Conservation (phyloP, 768 basidiomycete genomes). For the Coprinellus micaceus region DNA sequence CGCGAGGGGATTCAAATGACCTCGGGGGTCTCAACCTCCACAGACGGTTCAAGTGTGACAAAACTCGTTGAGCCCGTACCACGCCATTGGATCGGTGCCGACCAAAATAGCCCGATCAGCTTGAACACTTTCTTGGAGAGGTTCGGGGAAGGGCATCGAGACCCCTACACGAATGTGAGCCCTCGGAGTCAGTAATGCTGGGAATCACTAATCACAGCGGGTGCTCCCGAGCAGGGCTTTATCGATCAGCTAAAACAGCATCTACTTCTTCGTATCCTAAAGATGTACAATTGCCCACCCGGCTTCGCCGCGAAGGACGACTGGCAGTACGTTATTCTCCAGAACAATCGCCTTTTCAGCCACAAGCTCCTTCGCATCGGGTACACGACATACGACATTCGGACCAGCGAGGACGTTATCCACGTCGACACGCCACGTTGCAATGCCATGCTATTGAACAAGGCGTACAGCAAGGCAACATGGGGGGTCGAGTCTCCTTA, state of each 20-base stretch:
- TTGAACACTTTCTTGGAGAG: too few species aligned
- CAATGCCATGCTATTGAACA: neutral
- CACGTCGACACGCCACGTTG: neutral
- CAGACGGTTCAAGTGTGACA: neutral
- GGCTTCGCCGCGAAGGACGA: neutral
- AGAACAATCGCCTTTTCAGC: neutral
- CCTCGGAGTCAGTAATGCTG: neutral
- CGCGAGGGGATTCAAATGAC: conserved; percentile 20
- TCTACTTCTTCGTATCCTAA: neutral
- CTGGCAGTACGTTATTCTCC: neutral
- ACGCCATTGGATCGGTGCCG: neutral
- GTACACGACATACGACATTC: conserved; percentile 6
- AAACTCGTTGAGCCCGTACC: neutral
- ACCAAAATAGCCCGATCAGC: too few species aligned
- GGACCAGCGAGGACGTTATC: neutral
- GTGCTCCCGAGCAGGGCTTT: conserved; percentile 4
- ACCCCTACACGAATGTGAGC: neutral
- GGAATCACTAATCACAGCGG: neutral
- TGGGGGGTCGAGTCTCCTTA: neutral
- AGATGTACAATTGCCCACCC: neutral
- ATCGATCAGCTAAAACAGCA: conserved; percentile 7
- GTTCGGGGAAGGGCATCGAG: too few species aligned
- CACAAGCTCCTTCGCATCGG: conserved; percentile 5
- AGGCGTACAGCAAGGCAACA: neutral
- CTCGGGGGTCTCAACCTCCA: neutral